Evolutionary conservation across 306 rosid genomes (phyloP).

Genomic region (Crotalaria pallida): DNA sequence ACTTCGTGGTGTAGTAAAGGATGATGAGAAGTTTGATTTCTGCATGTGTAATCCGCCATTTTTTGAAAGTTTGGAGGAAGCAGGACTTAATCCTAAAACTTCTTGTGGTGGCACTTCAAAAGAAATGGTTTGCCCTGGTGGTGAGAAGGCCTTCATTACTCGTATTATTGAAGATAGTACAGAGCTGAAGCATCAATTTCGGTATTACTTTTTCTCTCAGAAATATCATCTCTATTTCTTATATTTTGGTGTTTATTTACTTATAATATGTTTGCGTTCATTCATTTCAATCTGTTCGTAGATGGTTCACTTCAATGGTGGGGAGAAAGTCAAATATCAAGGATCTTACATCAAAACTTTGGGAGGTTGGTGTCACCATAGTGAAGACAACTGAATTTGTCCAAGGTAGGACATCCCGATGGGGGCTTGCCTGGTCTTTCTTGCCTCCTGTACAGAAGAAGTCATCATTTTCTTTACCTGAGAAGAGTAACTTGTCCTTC

Average conservation of each 20-base stretch:
- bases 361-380: conserved; percentile 70
- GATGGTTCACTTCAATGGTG: conserved; percentile 89
- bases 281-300: conserved; percentile 22
- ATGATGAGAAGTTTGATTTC: conserved; percentile 80
- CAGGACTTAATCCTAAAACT: conserved; percentile 85
- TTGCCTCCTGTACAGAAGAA: conserved; percentile 53
- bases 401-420: conserved; percentile 76
- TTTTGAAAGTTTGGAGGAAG: conserved; percentile 78
- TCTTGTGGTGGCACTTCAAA: conserved; percentile 72
- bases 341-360: conserved; percentile 55
- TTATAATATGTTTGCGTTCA: background rate
- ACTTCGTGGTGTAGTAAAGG: conserved; percentile 73
- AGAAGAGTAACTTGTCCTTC: conserved; percentile 62
- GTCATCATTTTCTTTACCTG: conserved; percentile 35
- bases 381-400: conserved; percentile 91
- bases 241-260: background rate
- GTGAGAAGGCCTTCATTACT: conserved; percentile 74
- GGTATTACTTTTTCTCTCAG: conserved; percentile 34
- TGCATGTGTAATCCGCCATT: conserved; percentile 98
- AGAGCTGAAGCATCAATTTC: conserved; percentile 48
- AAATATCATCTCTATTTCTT: background rate
- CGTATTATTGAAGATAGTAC: conserved; percentile 75
- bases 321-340: conserved; percentile 63
- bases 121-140: conserved; percentile 91
- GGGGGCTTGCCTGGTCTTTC: conserved; percentile 98